Percentiles rank a stretch among this genome's conserved stretches.
phyloP scores from a whole-genome alignment of 805 yeast species.

The Teunomyces atbi region DNA sequence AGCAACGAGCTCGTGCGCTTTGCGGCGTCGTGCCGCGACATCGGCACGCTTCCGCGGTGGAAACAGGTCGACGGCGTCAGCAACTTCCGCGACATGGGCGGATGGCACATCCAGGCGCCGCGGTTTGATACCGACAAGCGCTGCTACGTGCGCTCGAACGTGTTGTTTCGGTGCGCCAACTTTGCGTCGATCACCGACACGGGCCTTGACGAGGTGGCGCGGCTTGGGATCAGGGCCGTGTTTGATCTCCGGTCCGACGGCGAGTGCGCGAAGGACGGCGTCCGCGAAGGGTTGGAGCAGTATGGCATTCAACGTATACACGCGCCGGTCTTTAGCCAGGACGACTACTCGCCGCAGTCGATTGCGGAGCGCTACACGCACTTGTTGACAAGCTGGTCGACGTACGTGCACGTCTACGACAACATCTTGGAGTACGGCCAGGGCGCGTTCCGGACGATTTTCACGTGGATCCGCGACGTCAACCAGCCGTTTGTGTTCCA shows the following conservation, averaged over 20 bases:
- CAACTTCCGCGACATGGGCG: slow-evolving; percentile 81
- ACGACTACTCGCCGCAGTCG: slow-evolving; percentile 63
- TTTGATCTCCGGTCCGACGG: slow-evolving; percentile 67
- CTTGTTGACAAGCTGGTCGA: slow-evolving; percentile 57
- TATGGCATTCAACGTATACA: slow-evolving; percentile 50
- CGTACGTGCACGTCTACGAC: slow-evolving; percentile 62
- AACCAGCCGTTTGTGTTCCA: slow-evolving; percentile 57
- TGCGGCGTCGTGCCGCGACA: slow-evolving; percentile 27
- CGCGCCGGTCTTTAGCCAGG: slow-evolving; percentile 54
- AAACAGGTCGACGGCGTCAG: slow-evolving; percentile 62
- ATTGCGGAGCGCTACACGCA: slow-evolving; percentile 55
- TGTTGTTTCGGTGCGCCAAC: slow-evolving; percentile 64
- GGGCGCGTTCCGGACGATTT: slow-evolving; percentile 47
- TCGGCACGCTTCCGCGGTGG: slow-evolving; percentile 55
- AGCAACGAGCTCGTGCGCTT: slow-evolving; percentile 56
- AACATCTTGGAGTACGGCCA: slow-evolving; percentile 54
- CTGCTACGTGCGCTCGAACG: slow-evolving; percentile 49
- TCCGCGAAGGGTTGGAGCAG: slow-evolving; percentile 32
- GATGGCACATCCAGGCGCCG: slow-evolving; percentile 50
- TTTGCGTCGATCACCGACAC: slow-evolving; percentile 48
- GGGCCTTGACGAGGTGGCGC: slow-evolving; percentile 44
- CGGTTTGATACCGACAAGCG: slow-evolving; percentile 17
- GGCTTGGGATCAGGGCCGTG: slow-evolving; percentile 48
- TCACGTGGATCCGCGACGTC: slow-evolving; percentile 54
- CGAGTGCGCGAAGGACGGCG: slow-evolving; percentile 51